Percentiles rank a stretch among this genome's conserved stretches.
phyloP scores from a whole-genome alignment of 169 alveolate species.

The Cryptosporidium parvum region DNA sequence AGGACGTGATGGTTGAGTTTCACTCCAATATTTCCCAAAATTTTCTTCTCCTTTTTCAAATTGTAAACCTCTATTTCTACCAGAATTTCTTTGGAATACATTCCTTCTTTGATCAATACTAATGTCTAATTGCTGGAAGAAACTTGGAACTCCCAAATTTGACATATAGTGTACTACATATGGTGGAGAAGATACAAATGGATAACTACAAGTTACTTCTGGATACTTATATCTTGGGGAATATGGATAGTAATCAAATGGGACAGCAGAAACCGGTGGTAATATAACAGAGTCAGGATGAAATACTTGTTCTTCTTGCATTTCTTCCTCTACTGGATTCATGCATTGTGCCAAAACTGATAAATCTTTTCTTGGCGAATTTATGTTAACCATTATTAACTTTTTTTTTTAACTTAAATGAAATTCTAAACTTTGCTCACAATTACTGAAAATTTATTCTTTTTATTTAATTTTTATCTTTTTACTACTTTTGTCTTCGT shows the following conservation, averaged over 20 bases:
- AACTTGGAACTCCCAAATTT: slow-evolving; percentile 70
- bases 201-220: slow-evolving; percentile 71
- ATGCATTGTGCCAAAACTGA: slow-evolving; percentile 65
- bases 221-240: slow-evolving; percentile 72
- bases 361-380: slow-evolving; percentile 71
- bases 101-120: slow-evolving; percentile 70
- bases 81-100: slow-evolving; percentile 68
- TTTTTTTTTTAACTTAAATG: neutral
- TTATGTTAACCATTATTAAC: slow-evolving; percentile 38
- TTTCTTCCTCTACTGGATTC: slow-evolving; percentile 44
- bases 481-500: neutral
- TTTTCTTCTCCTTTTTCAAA: slow-evolving; percentile 66
- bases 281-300: slow-evolving; percentile 73
- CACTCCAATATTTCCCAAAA: slow-evolving; percentile 62
- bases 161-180: slow-evolving; percentile 71
- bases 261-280: slow-evolving; percentile 71
- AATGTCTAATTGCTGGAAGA: slow-evolving; percentile 65
- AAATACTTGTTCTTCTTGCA: slow-evolving; percentile 45
- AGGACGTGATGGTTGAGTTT: slow-evolving; percentile 59
- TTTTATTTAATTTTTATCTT: neutral
- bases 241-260: slow-evolving; percentile 70
- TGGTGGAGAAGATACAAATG: slow-evolving; percentile 76
- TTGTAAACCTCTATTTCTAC: neutral
- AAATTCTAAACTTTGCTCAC: neutral
- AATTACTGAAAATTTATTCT: neutral